A percentile compares a stretch with the other conserved stretches of the same genome.
phyloP scores from a whole-genome alignment of 2,329 filamentous ascomycete species.

The Emericellopsis atlantica region DNA sequence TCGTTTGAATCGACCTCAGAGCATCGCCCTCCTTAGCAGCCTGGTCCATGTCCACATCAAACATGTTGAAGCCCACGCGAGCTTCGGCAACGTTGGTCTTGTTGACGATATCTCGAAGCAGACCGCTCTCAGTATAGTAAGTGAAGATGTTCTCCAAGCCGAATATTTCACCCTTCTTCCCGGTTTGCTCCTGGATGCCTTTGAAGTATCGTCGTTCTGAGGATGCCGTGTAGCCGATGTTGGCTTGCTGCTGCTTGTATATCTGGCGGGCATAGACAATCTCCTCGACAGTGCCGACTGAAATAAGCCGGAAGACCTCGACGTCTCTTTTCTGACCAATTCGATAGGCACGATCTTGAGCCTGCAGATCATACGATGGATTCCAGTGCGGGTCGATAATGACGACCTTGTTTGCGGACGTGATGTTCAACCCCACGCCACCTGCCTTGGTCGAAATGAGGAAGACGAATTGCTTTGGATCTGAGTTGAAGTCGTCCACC shows the following conservation, averaged over 20 bases:
- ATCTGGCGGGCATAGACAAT: conserved; percentile 95
- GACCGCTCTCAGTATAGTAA: conserved; percentile 65
- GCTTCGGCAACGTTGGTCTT: conserved; percentile 96
- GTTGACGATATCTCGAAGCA: conserved; percentile 92
- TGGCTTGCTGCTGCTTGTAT: conserved; percentile 98
- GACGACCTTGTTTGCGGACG: conserved; percentile 94
- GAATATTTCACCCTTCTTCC: conserved; percentile 87
- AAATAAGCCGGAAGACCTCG: conserved; percentile 87
- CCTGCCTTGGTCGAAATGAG: conserved; percentile 90
- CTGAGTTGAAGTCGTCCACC: conserved; percentile 86
- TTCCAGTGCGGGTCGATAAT: conserved; percentile 98
- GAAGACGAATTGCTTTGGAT: conserved; percentile 83
- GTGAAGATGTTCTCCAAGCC: conserved; percentile 78
- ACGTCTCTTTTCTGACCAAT: conserved; percentile 90
- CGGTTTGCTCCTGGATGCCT: conserved; percentile 74
- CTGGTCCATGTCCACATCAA: conserved; percentile 61
- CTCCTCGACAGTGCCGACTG: conserved; percentile 87
- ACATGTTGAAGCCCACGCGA: conserved; percentile 67
- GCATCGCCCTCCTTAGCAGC: conserved; percentile 40
- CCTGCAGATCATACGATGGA: conserved; percentile 84
- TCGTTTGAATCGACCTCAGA: conserved; percentile 23
- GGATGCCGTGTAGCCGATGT: conserved; percentile 90
- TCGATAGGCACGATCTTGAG: conserved; percentile 89
- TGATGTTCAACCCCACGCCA: conserved; percentile 91
- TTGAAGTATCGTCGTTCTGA: conserved; percentile 90